These are phyloP conservation scores for Coniosporium apollinis DNA, from an alignment of 495 filamentous ascomycete species.

Conservation along the genomic window DNA sequence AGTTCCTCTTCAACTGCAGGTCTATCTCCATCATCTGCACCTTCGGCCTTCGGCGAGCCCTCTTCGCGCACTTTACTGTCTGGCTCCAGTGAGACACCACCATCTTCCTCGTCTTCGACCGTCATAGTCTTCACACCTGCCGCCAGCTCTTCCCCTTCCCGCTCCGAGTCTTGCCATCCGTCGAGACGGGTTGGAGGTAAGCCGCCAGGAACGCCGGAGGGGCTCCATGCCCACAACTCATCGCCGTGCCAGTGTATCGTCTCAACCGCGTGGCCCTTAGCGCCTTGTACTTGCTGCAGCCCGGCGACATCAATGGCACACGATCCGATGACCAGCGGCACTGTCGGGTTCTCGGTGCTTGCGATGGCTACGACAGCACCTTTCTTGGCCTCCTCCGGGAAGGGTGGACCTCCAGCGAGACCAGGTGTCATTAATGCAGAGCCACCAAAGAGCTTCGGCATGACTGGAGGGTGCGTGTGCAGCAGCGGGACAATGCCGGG, in stretches of 20 bases:
- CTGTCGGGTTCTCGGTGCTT: slow-evolving; percentile 39
- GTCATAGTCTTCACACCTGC: slow-evolving; percentile 10
- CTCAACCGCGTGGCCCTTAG: slow-evolving; percentile 51
- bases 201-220: slow-evolving; percentile 34
- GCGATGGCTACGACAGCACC: slow-evolving; percentile 50
- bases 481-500: slow-evolving; percentile 44
- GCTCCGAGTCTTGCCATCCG: slow-evolving; percentile 18
- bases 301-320: slow-evolving; percentile 50
- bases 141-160: slow-evolving; percentile 12
- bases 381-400: slow-evolving; percentile 42
- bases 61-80: no score
- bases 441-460: slow-evolving; percentile 45
- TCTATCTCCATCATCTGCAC: slow-evolving; percentile 21
- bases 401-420: slow-evolving; percentile 51
- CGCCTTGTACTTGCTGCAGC: slow-evolving; percentile 40
- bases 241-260: slow-evolving; percentile 59
- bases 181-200: slow-evolving; percentile 18
- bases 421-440: slow-evolving; percentile 66
- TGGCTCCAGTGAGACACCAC: slow-evolving; percentile 27
- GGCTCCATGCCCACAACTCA: slow-evolving; percentile 53
- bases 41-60: no score
- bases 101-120: slow-evolving; percentile 24
- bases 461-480: slow-evolving; percentile 43
- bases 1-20: no score
- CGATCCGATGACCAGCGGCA: slow-evolving; percentile 47